phyloP scores from a whole-genome alignment of 2,329 filamentous ascomycete genomes.

The Monosporascus sp. region DNA sequence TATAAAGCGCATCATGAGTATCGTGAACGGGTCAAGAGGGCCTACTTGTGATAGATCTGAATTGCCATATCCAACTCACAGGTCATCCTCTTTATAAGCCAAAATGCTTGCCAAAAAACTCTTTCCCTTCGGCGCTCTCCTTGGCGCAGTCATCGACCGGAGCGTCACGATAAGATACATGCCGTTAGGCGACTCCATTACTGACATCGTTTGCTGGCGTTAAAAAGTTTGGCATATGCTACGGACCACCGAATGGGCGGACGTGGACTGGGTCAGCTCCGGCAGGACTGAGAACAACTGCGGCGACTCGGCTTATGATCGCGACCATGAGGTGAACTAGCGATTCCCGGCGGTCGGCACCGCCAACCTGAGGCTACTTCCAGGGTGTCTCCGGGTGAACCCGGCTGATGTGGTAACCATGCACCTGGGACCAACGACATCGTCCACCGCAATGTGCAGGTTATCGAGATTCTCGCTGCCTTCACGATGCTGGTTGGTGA shows the following conservation, averaged over 20 bases:
- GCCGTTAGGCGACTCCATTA: constrained; percentile 41
- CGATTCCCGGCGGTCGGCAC: constrained; percentile 39
- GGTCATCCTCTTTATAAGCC: neutral
- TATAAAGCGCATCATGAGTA: no score
- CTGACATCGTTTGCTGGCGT: constrained; percentile 39
- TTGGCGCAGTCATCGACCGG: constrained; percentile 16
- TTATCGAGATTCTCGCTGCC: constrained; percentile 32
- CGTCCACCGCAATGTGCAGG: constrained; percentile 33
- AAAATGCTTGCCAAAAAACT: constrained; percentile 20
- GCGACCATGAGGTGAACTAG: constrained; percentile 38
- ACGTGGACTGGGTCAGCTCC: constrained; percentile 34
- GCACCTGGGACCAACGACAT: constrained; percentile 40
- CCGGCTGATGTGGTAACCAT: constrained; percentile 40
- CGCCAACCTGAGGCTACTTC: constrained; percentile 35
- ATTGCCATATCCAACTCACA: no score
- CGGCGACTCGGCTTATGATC: constrained; percentile 33
- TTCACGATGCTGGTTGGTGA: constrained; percentile 33
- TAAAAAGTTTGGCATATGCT: constrained; percentile 36
- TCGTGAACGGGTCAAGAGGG: no score
- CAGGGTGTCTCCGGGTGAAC: constrained; percentile 36
- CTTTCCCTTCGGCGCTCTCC: constrained; percentile 12
- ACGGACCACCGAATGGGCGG: constrained; percentile 31
- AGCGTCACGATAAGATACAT: constrained; percentile 28
- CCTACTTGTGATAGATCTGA: no score
- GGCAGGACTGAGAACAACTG: constrained; percentile 28